Base-by-base conservation (phyloP, 352 stramenopile species). In the Globisporangium echinulatum region DNA sequence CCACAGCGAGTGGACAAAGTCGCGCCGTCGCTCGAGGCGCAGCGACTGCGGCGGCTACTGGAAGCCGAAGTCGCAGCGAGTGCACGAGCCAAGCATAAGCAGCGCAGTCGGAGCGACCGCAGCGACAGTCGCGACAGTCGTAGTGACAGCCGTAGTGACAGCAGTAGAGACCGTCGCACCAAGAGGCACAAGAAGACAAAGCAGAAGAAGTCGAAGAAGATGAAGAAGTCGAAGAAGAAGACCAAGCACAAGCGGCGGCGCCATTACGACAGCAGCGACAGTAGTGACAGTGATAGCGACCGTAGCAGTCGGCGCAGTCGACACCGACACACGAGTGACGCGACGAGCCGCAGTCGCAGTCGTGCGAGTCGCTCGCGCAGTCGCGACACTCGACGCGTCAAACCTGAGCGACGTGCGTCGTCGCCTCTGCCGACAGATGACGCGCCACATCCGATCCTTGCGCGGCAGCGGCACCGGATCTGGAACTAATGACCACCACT, bases 401-500 rank as follows among this genome's bases (percentile, higher is more conserved):
- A 25, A 25, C 25, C 25, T 25, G 25, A 25, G 25, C 25, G 25
- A 25, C 25, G 25, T 46, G 9, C 42, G 42, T 14, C 42, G 42
- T 15, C 42, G 10, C 42, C 9, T 10, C 42, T 5, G 10, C 8
- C 7, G 7, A 5, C 42, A 13, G 9, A 46, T 0, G 42, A 46
- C 3, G 8, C 51, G 6, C 49, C 15, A 10, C 48, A 56, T 48
- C 40, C 69, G 13, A 80, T 80, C 50, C 47, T 80, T 14, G 33
- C 53, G 9, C 63, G 69, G 4, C 62, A 69, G 8, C 70, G 68
- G 25, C 72, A 80, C 51, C 69, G 67, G 19, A 64, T 80, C 50
- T 80, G 72, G 69, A 77, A 75, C 37, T 79, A 59, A 61, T 6
- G 6, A 3, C 37, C 7, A 38, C 49, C 25, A 25, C 1, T 25